A percentile compares a stretch with the other conserved stretches of the same genome.
Evolutionary conservation across 768 basidiomycete genomes (phyloP).

Genomic region (Steccherinum ochraceum): DNA sequence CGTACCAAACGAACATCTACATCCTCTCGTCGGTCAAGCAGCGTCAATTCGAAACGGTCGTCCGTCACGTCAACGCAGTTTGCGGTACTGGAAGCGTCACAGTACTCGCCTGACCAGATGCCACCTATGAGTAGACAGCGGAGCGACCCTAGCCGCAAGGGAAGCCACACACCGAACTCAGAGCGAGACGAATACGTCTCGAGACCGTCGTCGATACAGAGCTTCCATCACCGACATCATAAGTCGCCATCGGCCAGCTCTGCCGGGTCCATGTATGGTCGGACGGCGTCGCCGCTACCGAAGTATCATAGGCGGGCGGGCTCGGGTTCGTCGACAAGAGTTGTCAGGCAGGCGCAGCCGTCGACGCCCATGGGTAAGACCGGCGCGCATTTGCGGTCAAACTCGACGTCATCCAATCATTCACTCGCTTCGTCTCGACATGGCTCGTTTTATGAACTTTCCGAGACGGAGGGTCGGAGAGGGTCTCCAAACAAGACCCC

Average conservation of each 20-base stretch:
- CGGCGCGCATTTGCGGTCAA: slow-evolving; percentile 59
- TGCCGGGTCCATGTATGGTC: slow-evolving; percentile 51
- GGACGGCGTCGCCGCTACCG: slow-evolving; percentile 75
- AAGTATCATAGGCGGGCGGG: slow-evolving; percentile 74
- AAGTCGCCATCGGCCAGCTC: slow-evolving; percentile 77
- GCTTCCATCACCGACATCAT: slow-evolving; percentile 58
- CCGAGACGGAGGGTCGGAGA: slow-evolving; percentile 60
- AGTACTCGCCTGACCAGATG: slow-evolving; percentile 35
- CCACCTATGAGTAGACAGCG: slow-evolving; percentile 31
- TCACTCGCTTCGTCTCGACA: slow-evolving; percentile 74
- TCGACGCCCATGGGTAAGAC: slow-evolving; percentile 22
- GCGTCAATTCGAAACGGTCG: slow-evolving; percentile 80
- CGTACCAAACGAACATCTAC: slow-evolving; percentile 63
- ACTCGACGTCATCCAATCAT: slow-evolving; percentile 74
- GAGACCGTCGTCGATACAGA: slow-evolving; percentile 81
- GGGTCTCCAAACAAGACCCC: slow-evolving; percentile 56
- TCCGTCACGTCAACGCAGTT: slow-evolving; percentile 45
- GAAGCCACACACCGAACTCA: slow-evolving; percentile 82
- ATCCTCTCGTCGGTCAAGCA: slow-evolving; percentile 84
- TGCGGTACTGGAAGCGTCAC: slow-evolving; percentile 50
- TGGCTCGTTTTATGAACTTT: slow-evolving; percentile 70
- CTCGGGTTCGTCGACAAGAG: slow-evolving; percentile 78
- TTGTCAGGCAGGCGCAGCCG: slow-evolving; percentile 57
- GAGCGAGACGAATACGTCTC: slow-evolving; percentile 76
- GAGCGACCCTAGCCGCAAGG: slow-evolving; percentile 59